Base-by-base conservation (phyloP, 805 yeast genomes). In the Candida incommunis region DNA sequence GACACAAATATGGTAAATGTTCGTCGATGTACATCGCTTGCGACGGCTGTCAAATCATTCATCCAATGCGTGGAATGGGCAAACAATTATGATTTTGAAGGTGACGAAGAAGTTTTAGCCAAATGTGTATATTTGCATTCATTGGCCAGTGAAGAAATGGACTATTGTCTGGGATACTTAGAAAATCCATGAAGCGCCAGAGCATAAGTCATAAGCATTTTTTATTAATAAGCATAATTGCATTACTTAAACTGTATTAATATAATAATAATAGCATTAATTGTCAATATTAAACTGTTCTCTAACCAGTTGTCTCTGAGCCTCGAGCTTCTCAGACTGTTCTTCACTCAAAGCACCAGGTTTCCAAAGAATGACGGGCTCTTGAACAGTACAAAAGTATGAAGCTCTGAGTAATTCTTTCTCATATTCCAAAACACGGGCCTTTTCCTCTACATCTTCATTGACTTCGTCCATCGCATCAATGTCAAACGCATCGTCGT, bases 51-150 rank as follows among this genome's bases (percentile, higher is more conserved):
- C 29, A 81, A 82, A 58, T 76, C 80, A 7, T 71, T 88, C 46
- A 72, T 86, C 31, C 83, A 82, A 56, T 75, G 82, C 54, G 84
- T 88, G 43, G 95, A 85, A 55, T 85, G 95, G 87, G 77, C 94
- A 0, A 70, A 70, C 41, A 69, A 80, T 47, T 88, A 86, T 65
- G 56, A 67, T 13, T 64, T 82, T 43, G 60, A 68, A 42, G 62
- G 68, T 2, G 69, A 82, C 43, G 71, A 74, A 11, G 88, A 84
- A 43, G 59, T 87, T 21, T 59, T 90, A 49, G 79, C 94, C 45
- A 85, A 81, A 58, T 88, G 96, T 62, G 71, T 87, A 27, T 87
- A 87, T 62, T 75, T 87, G 18, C 37, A 31, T n/a, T 31, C 37
- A 5, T 16, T 31, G n/a, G 37, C 37, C 4, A 31, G 37, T 16